Conservation (phyloP, 2,329 filamentous ascomycete species). For the Scleromitrula shiraiana region DNA sequence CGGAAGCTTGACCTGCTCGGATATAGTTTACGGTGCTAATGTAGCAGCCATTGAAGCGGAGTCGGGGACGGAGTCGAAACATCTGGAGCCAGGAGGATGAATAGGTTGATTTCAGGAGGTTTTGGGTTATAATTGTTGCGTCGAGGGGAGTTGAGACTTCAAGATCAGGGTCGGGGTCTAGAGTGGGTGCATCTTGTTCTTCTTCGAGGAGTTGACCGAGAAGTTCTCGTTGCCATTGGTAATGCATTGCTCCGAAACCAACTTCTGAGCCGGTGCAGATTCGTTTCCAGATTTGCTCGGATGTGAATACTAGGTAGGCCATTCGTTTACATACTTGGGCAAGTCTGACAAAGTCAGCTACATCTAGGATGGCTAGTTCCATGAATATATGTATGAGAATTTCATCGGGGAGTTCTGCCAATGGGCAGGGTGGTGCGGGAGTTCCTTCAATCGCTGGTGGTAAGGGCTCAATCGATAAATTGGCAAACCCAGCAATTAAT, state of each 20-base stretch:
- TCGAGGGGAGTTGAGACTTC: background rate
- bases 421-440: constrained; percentile 68
- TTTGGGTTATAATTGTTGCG: background rate
- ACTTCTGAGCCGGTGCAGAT: constrained; percentile 63
- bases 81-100: constrained; percentile 54
- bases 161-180: constrained; percentile 6
- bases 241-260: constrained; percentile 79
- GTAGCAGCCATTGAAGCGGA: constrained; percentile 93
- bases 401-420: constrained; percentile 72
- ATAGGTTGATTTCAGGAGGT: constrained; percentile 31
- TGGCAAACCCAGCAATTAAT: constrained; percentile 69
- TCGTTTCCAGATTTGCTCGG: constrained; percentile 79
- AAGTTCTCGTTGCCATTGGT: constrained; percentile 60
- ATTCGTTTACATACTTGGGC: constrained; percentile 79
- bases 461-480: constrained; percentile 57
- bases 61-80: constrained; percentile 73
- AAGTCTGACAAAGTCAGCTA: constrained; percentile 67
- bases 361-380: constrained; percentile 64
- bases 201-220: constrained; percentile 45
- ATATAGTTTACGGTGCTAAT: constrained; percentile 96
- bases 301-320: constrained; percentile 74
- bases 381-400: constrained; percentile 72
- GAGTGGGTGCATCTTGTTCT: background rate
- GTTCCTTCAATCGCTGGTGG: constrained; percentile 64
- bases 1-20: constrained; percentile 66